Evolutionary conservation across 441 rosid species (phyloP).

Genomic region (Erysimum cheiri): DNA sequence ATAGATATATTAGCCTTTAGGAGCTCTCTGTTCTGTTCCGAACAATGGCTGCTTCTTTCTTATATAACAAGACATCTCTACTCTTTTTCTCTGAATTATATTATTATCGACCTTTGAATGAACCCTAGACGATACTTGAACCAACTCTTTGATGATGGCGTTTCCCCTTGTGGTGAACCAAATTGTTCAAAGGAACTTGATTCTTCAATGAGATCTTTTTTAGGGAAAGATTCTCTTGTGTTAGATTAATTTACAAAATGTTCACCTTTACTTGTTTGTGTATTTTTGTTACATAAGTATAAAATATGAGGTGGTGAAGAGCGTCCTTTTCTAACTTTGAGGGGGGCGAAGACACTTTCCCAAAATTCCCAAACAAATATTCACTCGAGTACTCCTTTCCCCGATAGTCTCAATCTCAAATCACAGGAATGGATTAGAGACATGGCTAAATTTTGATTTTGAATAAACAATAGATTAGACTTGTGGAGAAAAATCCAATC

Average conservation of each 20-base stretch:
- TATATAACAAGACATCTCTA: conserved; percentile 43
- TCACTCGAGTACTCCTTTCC: conserved; percentile 29
- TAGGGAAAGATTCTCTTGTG: not conserved
- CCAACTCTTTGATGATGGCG: conserved; percentile 1
- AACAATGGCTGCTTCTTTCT: conserved; percentile 38
- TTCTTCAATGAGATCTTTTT: conserved; percentile 5
- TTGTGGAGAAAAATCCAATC: not conserved
- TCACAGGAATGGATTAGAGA: conserved; percentile 12
- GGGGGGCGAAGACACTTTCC: conserved; percentile 16
- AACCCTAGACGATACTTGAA: not conserved
- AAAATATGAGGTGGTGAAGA: too few relatives aligned
- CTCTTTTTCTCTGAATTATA: conserved; percentile 11
- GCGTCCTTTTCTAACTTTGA: too few relatives aligned
- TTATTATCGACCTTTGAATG: conserved; percentile 21
- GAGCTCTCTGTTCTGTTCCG: conserved; percentile 44
- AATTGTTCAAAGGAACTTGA: conserved; percentile 14
- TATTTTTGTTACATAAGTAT: not conserved
- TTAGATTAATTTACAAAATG: not conserved
- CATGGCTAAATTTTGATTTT: not conserved
- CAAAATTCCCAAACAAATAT: conserved; percentile 13
- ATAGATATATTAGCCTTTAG: conserved; percentile 44
- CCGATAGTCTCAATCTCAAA: conserved; percentile 10
- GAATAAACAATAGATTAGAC: not conserved
- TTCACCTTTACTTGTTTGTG: not conserved
- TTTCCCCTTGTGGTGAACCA: conserved; percentile 21